Evolutionary conservation across 2,329 filamentous ascomycete species (phyloP).

Genomic region (Colletotrichum sp.): DNA sequence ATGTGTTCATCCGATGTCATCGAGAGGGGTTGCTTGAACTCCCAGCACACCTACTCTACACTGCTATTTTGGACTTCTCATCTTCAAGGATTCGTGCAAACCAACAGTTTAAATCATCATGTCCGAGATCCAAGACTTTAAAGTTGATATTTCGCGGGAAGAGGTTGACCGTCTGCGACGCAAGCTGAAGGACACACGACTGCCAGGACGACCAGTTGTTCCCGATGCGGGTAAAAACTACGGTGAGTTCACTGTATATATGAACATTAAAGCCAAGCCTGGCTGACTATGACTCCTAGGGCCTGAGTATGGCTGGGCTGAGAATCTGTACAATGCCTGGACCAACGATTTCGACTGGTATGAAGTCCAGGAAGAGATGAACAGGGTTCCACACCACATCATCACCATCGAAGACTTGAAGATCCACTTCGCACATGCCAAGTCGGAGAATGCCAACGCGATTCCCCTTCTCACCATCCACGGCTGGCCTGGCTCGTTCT

Average conservation of each 20-base stretch:
- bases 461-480: constrained; percentile 46
- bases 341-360: constrained; percentile 19
- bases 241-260: neutral
- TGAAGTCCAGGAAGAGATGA: constrained; percentile 14
- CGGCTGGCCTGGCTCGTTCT: constrained; percentile 50
- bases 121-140: neutral
- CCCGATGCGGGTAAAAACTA: neutral
- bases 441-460: constrained; percentile 24
- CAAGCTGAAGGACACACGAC: neutral
- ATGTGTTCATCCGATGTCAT: neutral
- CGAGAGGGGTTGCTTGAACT: neutral
- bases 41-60: neutral
- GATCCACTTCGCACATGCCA: constrained; percentile 29
- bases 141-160: neutral
- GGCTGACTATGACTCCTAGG: neutral
- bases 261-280: neutral
- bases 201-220: neutral
- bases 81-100: neutral
- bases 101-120: neutral
- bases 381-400: constrained; percentile 15
- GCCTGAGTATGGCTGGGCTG: constrained; percentile 9
- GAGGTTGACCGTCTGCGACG: neutral
- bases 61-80: neutral
- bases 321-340: constrained; percentile 18
- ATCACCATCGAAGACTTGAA: constrained; percentile 24